Evolutionary conservation across 2,329 filamentous ascomycete genomes (phyloP).

Genomic region (Aureobasidium sp.): DNA sequence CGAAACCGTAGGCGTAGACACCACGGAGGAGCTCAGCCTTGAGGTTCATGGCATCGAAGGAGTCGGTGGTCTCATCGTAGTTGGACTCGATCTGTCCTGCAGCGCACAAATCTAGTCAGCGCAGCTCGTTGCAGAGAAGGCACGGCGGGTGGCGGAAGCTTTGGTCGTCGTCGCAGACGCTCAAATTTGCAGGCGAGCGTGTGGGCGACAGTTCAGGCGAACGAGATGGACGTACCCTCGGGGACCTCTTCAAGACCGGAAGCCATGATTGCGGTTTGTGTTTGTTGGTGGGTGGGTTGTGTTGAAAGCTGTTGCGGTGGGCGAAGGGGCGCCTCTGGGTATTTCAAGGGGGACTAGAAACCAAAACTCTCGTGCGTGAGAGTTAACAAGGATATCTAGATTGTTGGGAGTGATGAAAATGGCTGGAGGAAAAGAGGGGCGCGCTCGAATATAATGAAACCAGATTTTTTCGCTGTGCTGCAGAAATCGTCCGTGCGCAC

Average conservation of each 20-base stretch:
- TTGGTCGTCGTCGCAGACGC: neutral
- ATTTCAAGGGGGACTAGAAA: slow-evolving; percentile 34
- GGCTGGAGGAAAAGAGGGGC: slow-evolving; percentile 9
- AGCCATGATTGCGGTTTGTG: slow-evolving; percentile 87
- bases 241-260: slow-evolving; percentile 95
- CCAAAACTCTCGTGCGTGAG: slow-evolving; percentile 34
- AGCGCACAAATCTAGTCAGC: slow-evolving; percentile 15
- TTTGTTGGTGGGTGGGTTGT: slow-evolving; percentile 22
- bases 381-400: slow-evolving; percentile 36
- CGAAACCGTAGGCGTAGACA: slow-evolving; percentile 99
- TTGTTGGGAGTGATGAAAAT: slow-evolving; percentile 21
- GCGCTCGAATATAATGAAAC: slow-evolving; percentile 4
- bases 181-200: neutral
- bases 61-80: slow-evolving; percentile 99
- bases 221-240: slow-evolving; percentile 62
- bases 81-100: slow-evolving; percentile 99
- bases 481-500: neutral
- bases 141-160: no score
- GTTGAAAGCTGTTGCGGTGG: slow-evolving; percentile 30
- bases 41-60: slow-evolving; percentile 96
- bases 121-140: neutral
- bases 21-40: slow-evolving; percentile 96
- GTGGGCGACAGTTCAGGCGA: neutral
- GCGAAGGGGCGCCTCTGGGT: slow-evolving; percentile 29
- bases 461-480: neutral